phyloP scores from a whole-genome alignment of 1,139 yeast species.

The Kluyveromyces marxianus region DNA sequence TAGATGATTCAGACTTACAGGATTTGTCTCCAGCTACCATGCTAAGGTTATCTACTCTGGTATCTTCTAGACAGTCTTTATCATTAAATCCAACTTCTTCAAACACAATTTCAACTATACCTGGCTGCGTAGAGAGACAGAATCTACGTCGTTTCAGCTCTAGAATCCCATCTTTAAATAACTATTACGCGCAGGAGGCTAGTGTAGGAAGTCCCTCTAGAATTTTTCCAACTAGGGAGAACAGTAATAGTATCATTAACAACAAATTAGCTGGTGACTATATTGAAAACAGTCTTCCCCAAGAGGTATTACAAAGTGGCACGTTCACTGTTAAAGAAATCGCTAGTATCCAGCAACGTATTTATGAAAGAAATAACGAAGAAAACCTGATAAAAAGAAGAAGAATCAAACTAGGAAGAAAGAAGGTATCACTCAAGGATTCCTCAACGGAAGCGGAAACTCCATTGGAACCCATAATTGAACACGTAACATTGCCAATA shows the following conservation, averaged over 20 bases:
- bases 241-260: conserved; percentile 1
- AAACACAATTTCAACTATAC: conserved; percentile 24
- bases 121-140: conserved; percentile 34
- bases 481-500: too few relatives aligned
- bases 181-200: conserved; percentile 17
- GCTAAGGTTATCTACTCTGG: conserved; percentile 60
- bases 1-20: conserved; percentile 25
- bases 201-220: conserved; percentile 8
- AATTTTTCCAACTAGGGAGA: conserved; percentile 1
- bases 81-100: conserved; percentile 53
- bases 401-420: conserved; percentile 19
- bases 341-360: conserved; percentile 25
- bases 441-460: neutral
- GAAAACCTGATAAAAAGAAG: conserved; percentile 25
- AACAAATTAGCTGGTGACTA: conserved; percentile 4
- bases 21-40: conserved; percentile 63
- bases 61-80: conserved; percentile 72
- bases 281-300: conserved; percentile 21
- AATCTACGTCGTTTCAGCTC: conserved; percentile 31
- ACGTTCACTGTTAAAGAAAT: conserved; percentile 22
- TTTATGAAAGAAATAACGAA: conserved; percentile 26
- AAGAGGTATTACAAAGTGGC: conserved; percentile 19
- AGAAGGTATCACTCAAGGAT: conserved; percentile 2
- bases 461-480: neutral
- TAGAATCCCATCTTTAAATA: conserved; percentile 27